Base-by-base conservation (phyloP, 345 rosid species). In the Moricandia moricandioides region DNA sequence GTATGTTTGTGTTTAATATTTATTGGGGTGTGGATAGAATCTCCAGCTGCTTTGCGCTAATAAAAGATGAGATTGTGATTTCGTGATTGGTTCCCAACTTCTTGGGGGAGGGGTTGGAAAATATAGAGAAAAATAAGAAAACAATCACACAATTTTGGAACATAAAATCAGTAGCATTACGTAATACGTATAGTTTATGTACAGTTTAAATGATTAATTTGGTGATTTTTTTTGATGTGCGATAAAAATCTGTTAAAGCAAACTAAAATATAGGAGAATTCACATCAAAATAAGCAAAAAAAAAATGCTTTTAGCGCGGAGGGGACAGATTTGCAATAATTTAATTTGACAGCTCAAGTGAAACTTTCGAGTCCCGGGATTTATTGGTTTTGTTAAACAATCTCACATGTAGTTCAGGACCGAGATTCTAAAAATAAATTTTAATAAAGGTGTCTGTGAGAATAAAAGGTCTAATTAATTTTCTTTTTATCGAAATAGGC, bases 11-110 rank as follows among this genome's bases (percentile, higher is more conserved):
- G 67, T 49, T 67, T 10, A 35, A 10, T 33, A 5, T 24, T 16
- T 59, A 24, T 65, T 3, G 61, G 71, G 33, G 54, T 57, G 4
- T 64, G 43, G 12, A 65, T 56, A 57, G 67, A 56, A 70, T 70
- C 71, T 77, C 45, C 67, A 57, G 76, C 72, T 77, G 72, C 64
- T 70, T 62, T 62, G 35, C 68, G 39, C 13, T 68, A 21, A 37
- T n/a, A 40, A 55, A 18, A 64, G 33, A 65, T 24, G 45, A 58
- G 62, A 58, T 59, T 49, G 30, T 39, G 72, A 78, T 59, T 58
- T 78, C 47, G 71, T 78, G 62, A 78, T 66, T 71, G 49, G 73
- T 60, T 78, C 81, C 77, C n/a, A n/a, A 4, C 7, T 71, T 66
- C 29, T 51, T 7, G 52, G 81, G 81, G 52, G 56, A 77, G 52